These are phyloP conservation scores for Phytophthora sp. DNA, from an alignment of 352 stramenopile genomes.

Conservation along the genomic window DNA sequence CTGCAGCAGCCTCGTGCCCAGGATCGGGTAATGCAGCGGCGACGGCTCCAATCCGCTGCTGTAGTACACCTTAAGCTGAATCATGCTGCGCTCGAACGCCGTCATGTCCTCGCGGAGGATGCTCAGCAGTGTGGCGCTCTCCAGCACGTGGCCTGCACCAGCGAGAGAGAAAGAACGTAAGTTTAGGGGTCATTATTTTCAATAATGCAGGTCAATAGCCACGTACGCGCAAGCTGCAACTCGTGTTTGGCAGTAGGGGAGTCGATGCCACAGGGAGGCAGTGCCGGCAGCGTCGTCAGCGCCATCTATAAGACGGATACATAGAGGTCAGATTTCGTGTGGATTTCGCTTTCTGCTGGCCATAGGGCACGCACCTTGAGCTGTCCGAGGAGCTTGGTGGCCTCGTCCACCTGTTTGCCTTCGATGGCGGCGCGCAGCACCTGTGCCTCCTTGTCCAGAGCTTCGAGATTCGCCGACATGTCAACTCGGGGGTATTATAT, in stretches of 20 bases:
- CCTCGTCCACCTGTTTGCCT: constrained; percentile 47
- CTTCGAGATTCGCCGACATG: constrained; percentile 49
- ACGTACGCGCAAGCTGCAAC: constrained; percentile 76
- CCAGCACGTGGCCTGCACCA: constrained; percentile 76
- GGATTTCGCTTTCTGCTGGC: too few relatives aligned
- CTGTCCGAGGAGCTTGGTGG: constrained; percentile 52
- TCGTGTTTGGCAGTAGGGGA: constrained; percentile 70
- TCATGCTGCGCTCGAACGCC: constrained; percentile 88
- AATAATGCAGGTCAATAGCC: background rate
- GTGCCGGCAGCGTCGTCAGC: constrained; percentile 81
- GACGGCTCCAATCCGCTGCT: constrained; percentile 57
- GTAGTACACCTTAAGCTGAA: constrained; percentile 92
- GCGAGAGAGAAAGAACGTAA: background rate
- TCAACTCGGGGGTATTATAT: constrained; percentile 28
- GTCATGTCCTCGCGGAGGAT: constrained; percentile 86
- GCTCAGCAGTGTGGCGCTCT: constrained; percentile 90
- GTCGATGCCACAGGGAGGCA: constrained; percentile 68
- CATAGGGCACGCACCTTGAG: constrained; percentile 67
- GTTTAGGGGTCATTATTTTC: background rate
- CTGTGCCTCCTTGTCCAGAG: constrained; percentile 69
- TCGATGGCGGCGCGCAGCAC: constrained; percentile 68
- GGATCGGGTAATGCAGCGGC: constrained; percentile 84
- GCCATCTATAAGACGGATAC: constrained; percentile 61
- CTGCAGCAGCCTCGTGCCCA: constrained; percentile 90
- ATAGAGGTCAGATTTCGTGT: background rate